Evolutionary conservation across 208 protist genomes (phyloP), one percentile per base, ranked within the genome.

Genomic region (Naegleria gruberi): DNA sequence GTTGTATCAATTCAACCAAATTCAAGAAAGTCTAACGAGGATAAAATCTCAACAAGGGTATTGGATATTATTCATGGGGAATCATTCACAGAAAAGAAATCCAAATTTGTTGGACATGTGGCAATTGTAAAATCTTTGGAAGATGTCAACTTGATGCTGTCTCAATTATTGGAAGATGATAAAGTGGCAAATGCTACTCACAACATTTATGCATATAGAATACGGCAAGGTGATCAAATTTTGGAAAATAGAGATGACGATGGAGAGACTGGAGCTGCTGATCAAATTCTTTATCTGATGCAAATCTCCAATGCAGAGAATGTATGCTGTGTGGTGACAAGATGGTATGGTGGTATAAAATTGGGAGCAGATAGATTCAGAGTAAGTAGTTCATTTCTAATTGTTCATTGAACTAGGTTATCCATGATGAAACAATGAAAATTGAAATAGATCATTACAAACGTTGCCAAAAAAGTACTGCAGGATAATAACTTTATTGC

Each of bases 291-390:
- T 87, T 98, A 97, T 91, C 83, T 97, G 42, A 89, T 97, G 81
- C 94, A 98, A 57, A 93, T 96, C 73, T 84, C 91, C 57, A 84
- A 93, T 23, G 81, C 81, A 12, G 47, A 34, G 5, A 90, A 94
- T 81, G 89, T 92, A 7, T 51, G 92, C 10, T 94, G 98, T 15
- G 93, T 98, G 0, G 97, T 99, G 45, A 98, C 97, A 55, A 95
- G 97, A 7, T 99, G 97, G 97, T 99, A 95, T 92, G 97, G 97
- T 41, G 97, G 97, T 86, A 97, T 98, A 81, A 92, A 97, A 30
- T 95, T 99, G 12, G 97, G 97, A 1, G 94, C 95, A 3, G 97
- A 98, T 89, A 94, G 97, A 26, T 99, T 98, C 90, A 97, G 85
- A 41, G 23, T 85, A 51, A 51, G 46, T 51, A n/a, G n/a, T n/a